These are phyloP conservation scores for Mycena albidolilacea DNA, from an alignment of 768 basidiomycete species.

Conservation along the genomic window DNA sequence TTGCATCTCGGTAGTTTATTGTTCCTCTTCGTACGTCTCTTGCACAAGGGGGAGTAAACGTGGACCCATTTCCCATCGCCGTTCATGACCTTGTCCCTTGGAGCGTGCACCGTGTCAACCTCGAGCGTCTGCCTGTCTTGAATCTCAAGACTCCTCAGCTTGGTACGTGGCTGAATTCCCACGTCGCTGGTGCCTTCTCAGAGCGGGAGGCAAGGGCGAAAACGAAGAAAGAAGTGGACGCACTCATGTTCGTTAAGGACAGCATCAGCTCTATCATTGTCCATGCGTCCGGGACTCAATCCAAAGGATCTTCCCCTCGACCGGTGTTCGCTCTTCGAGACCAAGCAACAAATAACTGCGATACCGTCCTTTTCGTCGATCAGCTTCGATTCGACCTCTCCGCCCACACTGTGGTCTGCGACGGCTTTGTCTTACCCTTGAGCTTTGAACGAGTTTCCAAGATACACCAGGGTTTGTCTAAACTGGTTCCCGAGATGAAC, in stretches of 20 bases:
- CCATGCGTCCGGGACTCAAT: slow-evolving; percentile 44
- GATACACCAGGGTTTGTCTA: slow-evolving; percentile 32
- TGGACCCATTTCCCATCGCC: slow-evolving; percentile 46
- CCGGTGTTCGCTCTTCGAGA: slow-evolving; percentile 44
- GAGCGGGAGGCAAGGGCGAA: slow-evolving; percentile 50
- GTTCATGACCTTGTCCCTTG: slow-evolving; percentile 41
- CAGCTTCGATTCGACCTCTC: slow-evolving; percentile 63
- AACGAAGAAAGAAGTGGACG: slow-evolving; percentile 54
- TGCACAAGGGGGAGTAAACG: slow-evolving; percentile 44
- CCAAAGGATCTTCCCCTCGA: slow-evolving; percentile 6
- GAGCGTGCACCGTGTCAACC: slow-evolving; percentile 53
- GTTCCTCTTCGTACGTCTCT: slow-evolving; percentile 34
- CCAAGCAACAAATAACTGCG: slow-evolving; percentile 39
- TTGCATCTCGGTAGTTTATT: slow-evolving; percentile 16
- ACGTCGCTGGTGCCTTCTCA: slow-evolving; percentile 34
- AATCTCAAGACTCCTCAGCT: slow-evolving; percentile 31
- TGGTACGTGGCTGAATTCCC: slow-evolving; percentile 49
- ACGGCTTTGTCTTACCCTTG: slow-evolving; percentile 63
- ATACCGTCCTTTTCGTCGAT: slow-evolving; percentile 64
- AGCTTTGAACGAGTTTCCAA: slow-evolving; percentile 40
- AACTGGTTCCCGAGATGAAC: slow-evolving; percentile 30
- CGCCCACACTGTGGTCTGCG: slow-evolving; percentile 65
- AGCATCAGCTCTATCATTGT: slow-evolving; percentile 49
- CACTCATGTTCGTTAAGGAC: slow-evolving; percentile 51
- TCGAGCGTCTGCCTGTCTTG: slow-evolving; percentile 49